A percentile compares a stretch with the other conserved stretches of the same genome.
These are phyloP conservation scores for Eimeria mitis DNA, from an alignment of 169 alveolate species.

Conservation along the genomic window DNA sequence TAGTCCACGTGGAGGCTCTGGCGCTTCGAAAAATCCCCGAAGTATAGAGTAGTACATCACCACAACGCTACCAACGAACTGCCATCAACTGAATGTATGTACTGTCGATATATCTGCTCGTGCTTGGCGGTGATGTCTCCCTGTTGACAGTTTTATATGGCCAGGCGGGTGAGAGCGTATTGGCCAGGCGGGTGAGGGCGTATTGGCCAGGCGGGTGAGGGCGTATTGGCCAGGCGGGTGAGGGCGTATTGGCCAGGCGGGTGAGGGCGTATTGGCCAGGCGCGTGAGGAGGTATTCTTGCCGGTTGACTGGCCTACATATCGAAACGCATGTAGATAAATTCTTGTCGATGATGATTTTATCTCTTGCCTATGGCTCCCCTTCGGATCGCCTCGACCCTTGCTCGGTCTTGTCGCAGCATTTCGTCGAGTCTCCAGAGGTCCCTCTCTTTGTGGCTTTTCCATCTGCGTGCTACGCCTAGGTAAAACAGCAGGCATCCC, in stretches of 20 bases:
- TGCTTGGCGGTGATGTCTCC: not conserved
- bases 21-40: not conserved
- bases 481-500: slow-evolving; percentile 3
- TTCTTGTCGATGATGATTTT: not conserved
- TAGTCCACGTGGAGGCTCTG: too few relatives aligned
- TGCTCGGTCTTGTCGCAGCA: slow-evolving; percentile 4
- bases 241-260: not conserved
- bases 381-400: not conserved
- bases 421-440: slow-evolving; percentile 35
- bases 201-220: too few relatives aligned
- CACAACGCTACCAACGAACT: not conserved
- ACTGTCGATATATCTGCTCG: not conserved
- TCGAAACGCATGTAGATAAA: not conserved
- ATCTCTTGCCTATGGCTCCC: not conserved
- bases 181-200: not conserved
- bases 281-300: not conserved
- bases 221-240: not conserved
- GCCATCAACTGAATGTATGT: not conserved
- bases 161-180: too few relatives aligned
- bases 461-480: slow-evolving; percentile 14
- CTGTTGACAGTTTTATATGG: not conserved
- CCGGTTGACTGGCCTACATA: not conserved
- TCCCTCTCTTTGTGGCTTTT: slow-evolving; percentile 23
- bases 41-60: not conserved
- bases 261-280: not conserved